Evolutionary conservation across 1,284 basidiomycete genomes (phyloP).

Genomic region (Marasmius sp.): DNA sequence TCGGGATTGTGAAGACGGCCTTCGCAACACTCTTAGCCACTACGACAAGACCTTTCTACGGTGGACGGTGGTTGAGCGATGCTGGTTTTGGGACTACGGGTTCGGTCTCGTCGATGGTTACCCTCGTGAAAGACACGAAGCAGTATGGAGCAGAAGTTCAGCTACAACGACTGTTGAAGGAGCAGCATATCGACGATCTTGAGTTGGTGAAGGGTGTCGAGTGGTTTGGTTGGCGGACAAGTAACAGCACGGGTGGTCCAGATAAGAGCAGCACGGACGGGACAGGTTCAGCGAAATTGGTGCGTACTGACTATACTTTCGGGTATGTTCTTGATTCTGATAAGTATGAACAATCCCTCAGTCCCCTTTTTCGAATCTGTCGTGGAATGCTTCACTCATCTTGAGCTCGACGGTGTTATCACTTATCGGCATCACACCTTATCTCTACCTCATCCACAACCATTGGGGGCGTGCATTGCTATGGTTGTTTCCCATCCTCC

Average conservation of each 20-base stretch:
- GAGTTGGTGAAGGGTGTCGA: background rate
- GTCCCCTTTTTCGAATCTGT: background rate
- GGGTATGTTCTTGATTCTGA: background rate
- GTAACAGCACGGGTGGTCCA: background rate
- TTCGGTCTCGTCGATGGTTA: too few relatives aligned
- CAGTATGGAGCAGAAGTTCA: too few relatives aligned
- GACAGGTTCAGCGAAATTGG: background rate
- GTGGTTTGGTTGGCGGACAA: background rate
- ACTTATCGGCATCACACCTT: background rate
- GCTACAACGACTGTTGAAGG: background rate
- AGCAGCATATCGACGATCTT: background rate
- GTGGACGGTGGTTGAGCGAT: too few relatives aligned
- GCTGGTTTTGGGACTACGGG: too few relatives aligned
- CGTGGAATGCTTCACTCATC: background rate
- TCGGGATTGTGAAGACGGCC: too few relatives aligned
- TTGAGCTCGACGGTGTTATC: background rate
- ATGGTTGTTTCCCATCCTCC: background rate
- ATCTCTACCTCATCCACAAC: background rate
- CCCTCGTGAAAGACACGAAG: too few relatives aligned
- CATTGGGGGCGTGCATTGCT: background rate
- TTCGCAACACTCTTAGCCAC: background rate
- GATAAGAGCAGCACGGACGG: background rate
- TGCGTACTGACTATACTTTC: background rate
- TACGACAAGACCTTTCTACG: too few relatives aligned
- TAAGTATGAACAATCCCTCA: background rate